Percentiles rank a stretch among this genome's conserved stretches.
These are phyloP conservation scores for Phytophthora parvispora DNA, from an alignment of 352 stramenopile species.

Conservation along the genomic window DNA sequence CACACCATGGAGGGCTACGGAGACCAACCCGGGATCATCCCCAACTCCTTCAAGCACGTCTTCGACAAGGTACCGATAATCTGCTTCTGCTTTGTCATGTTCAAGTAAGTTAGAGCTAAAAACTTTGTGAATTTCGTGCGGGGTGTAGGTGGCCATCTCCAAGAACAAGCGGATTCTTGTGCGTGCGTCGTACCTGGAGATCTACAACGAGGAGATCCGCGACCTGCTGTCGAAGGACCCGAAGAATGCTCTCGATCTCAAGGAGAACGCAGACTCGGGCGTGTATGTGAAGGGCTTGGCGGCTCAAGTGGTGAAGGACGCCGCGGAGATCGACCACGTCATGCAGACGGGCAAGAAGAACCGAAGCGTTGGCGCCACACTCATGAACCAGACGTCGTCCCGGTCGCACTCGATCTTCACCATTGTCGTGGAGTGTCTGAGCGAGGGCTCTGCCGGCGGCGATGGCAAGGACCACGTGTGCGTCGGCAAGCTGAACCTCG, in stretches of 20 bases:
- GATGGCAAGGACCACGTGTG: constrained; percentile 94
- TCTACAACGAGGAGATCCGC: constrained; percentile 99
- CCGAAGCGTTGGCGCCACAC: constrained; percentile 94
- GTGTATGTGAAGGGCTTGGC: constrained; percentile 93
- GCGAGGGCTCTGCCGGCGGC: constrained; percentile 53
- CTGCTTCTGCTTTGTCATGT: no score
- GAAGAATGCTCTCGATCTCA: constrained; percentile 86
- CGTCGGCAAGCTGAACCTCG: constrained; percentile 98
- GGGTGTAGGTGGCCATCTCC: constrained; percentile 66
- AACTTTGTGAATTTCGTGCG: no score
- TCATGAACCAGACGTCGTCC: constrained; percentile 98
- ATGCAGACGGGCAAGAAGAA: constrained; percentile 97
- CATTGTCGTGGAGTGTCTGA: constrained; percentile 95
- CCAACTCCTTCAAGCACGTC: constrained; percentile 93
- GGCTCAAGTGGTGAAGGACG: constrained; percentile 88
- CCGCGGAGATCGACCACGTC: constrained; percentile 93
- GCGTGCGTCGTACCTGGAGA: constrained; percentile 96
- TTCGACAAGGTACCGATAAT: constrained; percentile 72
- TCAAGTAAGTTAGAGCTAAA: no score
- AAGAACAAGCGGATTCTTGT: constrained; percentile 97
- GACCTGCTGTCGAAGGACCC: constrained; percentile 94
- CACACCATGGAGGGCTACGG: constrained; percentile 90
- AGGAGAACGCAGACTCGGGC: constrained; percentile 93
- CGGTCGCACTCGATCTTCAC: constrained; percentile 99
- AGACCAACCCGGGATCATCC: constrained; percentile 90